phyloP scores from a whole-genome alignment of 306 rosid genomes.

The Cicer bijugum region DNA sequence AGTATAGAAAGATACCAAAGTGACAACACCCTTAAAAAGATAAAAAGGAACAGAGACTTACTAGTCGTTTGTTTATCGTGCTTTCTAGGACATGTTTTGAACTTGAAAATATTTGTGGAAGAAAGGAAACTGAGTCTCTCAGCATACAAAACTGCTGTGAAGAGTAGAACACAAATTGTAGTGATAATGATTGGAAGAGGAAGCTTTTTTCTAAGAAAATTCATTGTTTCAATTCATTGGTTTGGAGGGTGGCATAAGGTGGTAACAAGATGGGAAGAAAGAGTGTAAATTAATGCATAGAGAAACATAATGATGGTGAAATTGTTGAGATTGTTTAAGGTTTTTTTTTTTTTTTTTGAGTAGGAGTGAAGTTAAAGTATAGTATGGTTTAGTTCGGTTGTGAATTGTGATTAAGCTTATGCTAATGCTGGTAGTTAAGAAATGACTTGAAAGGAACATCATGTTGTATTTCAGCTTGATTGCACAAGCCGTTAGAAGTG shows the following conservation, averaged over 20 bases:
- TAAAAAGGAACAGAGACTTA: constrained; percentile 44
- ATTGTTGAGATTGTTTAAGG: constrained; percentile 31
- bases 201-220: constrained; percentile 44
- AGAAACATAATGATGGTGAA: constrained; percentile 47
- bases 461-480: neutral
- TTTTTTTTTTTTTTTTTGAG: constrained; percentile 33
- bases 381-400: constrained; percentile 43
- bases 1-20: too few species aligned
- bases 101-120: constrained; percentile 48
- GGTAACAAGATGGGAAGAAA: constrained; percentile 36
- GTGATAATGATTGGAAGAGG: constrained; percentile 48
- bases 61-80: constrained; percentile 52
- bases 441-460: constrained; percentile 53
- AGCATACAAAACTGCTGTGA: constrained; percentile 48
- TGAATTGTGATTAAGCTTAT: constrained; percentile 34
- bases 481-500: too few species aligned
- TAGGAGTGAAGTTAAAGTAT: constrained; percentile 62
- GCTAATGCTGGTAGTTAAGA: constrained; percentile 49
- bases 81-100: constrained; percentile 52
- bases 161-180: constrained; percentile 48
- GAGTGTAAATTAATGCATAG: constrained; percentile 40
- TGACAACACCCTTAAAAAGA: too few species aligned
- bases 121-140: constrained; percentile 48
- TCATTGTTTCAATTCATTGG: constrained; percentile 49
- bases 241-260: constrained; percentile 1